phyloP scores from a whole-genome alignment of 257 asterid genomes.

The Verbena officinalis region DNA sequence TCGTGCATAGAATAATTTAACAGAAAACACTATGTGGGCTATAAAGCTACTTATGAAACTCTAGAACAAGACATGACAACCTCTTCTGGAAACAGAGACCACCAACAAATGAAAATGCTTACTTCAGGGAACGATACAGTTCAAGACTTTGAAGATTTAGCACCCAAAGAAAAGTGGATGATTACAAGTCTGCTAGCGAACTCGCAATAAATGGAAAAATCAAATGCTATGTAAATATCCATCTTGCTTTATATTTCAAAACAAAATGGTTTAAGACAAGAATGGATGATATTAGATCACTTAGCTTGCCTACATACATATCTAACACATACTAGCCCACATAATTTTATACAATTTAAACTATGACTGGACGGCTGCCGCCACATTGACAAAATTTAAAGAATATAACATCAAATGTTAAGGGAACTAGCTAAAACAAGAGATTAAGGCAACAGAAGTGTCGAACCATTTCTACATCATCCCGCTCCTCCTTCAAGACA shows the following conservation, averaged over 20 bases:
- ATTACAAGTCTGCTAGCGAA: slow-evolving; percentile 5
- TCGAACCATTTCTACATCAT: slow-evolving; percentile 92
- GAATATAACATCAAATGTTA: slow-evolving; percentile 23
- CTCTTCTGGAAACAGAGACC: slow-evolving; percentile 3
- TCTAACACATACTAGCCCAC: too few relatives aligned
- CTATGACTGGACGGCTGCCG: not conserved
- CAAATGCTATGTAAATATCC: not conserved
- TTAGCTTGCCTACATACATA: too few relatives aligned
- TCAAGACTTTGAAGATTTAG: not conserved
- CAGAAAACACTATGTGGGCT: slow-evolving; percentile 15
- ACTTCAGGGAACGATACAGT: not conserved
- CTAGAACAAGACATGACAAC: slow-evolving; percentile 9
- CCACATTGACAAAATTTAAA: not conserved
- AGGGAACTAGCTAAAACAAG: slow-evolving; percentile 2
- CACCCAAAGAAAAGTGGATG: not conserved
- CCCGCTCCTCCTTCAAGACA: slow-evolving; percentile 92
- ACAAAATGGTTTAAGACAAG: not conserved
- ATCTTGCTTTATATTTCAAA: not conserved
- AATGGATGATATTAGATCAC: too few relatives aligned
- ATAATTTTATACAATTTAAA: too few relatives aligned
- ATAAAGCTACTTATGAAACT: slow-evolving; percentile 18
- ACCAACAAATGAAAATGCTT: not conserved
- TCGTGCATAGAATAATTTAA: slow-evolving; percentile 1
- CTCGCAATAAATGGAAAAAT: not conserved
- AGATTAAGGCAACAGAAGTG: slow-evolving; percentile 27